Evolutionary conservation across 805 yeast species (phyloP).

Genomic region (Candida succiphila): DNA sequence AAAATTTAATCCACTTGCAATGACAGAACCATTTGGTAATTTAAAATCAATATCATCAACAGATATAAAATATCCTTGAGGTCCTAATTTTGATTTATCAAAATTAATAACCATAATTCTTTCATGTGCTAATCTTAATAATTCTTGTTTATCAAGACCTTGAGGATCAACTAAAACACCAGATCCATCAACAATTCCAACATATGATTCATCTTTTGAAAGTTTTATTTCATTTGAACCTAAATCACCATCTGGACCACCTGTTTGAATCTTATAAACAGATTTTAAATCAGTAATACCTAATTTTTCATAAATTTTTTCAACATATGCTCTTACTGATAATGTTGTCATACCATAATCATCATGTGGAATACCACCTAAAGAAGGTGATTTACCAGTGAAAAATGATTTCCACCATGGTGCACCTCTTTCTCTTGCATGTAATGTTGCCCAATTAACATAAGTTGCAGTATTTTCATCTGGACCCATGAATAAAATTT

Average conservation of each 20-base stretch:
- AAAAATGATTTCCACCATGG: slow-evolving; percentile 98
- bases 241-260: slow-evolving; percentile 98
- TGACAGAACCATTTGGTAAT: slow-evolving; percentile 51
- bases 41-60: slow-evolving; percentile 76
- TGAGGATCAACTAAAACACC: slow-evolving; percentile 91
- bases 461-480: slow-evolving; percentile 96
- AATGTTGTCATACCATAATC: slow-evolving; percentile 96
- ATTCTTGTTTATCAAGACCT: slow-evolving; percentile 76
- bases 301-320: slow-evolving; percentile 75
- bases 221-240: slow-evolving; percentile 92
- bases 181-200: slow-evolving; percentile 89
- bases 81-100: slow-evolving; percentile 56
- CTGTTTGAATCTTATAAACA: slow-evolving; percentile 84
- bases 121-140: slow-evolving; percentile 64
- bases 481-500: slow-evolving; percentile 96
- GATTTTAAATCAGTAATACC: slow-evolving; percentile 42
- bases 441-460: slow-evolving; percentile 96
- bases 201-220: slow-evolving; percentile 74
- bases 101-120: slow-evolving; percentile 68
- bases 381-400: slow-evolving; percentile 84
- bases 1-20: slow-evolving; percentile 80
- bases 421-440: slow-evolving; percentile 87
- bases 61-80: slow-evolving; percentile 70
- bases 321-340: slow-evolving; percentile 86
- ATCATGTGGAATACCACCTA: slow-evolving; percentile 98